These are phyloP conservation scores for Colletotrichum lentis DNA, from an alignment of 2,329 filamentous ascomycete species.

Conservation along the genomic window DNA sequence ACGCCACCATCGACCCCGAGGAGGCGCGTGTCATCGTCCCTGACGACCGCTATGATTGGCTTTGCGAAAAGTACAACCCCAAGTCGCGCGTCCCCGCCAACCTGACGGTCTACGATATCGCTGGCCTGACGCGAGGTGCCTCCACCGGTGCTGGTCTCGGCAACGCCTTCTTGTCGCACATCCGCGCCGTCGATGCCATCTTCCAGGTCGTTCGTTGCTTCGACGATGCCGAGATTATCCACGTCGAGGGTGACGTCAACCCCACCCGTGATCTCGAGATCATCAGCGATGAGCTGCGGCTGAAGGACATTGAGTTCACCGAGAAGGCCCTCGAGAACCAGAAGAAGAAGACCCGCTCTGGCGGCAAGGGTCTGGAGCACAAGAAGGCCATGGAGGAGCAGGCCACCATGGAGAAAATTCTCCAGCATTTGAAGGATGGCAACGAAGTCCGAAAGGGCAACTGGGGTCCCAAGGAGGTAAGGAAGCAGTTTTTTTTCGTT, in stretches of 20 bases:
- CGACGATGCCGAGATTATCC: slow-evolving; percentile 99
- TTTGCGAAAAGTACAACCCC: slow-evolving; percentile 95
- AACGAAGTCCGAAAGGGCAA: slow-evolving; percentile 92
- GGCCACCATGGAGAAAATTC: slow-evolving; percentile 88
- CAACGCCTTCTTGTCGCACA: slow-evolving; percentile 98
- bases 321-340: slow-evolving; percentile 93
- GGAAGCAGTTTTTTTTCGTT: slow-evolving; percentile 50
- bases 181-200: slow-evolving; percentile 96
- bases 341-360: slow-evolving; percentile 92
- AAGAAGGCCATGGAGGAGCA: slow-evolving; percentile 97
- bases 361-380: slow-evolving; percentile 94
- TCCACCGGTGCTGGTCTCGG: slow-evolving; percentile 97
- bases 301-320: slow-evolving; percentile 98
- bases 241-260: slow-evolving; percentile 98
- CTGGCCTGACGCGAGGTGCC: slow-evolving; percentile 92
- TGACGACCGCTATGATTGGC: slow-evolving; percentile 95
- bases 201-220: slow-evolving; percentile 98
- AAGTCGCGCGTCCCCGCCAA: slow-evolving; percentile 98
- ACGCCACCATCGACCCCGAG: slow-evolving; percentile 98
- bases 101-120: slow-evolving; percentile 98
- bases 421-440: slow-evolving; percentile 82
- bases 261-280: slow-evolving; percentile 93
- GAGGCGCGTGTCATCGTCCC: slow-evolving; percentile 97
- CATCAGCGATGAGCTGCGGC: slow-evolving; percentile 93
- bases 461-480: slow-evolving; percentile 95